Evolutionary conservation across 2,329 filamentous ascomycete species (phyloP), one percentile per base, ranked within the genome.

Genomic region (Eutypella sp.): DNA sequence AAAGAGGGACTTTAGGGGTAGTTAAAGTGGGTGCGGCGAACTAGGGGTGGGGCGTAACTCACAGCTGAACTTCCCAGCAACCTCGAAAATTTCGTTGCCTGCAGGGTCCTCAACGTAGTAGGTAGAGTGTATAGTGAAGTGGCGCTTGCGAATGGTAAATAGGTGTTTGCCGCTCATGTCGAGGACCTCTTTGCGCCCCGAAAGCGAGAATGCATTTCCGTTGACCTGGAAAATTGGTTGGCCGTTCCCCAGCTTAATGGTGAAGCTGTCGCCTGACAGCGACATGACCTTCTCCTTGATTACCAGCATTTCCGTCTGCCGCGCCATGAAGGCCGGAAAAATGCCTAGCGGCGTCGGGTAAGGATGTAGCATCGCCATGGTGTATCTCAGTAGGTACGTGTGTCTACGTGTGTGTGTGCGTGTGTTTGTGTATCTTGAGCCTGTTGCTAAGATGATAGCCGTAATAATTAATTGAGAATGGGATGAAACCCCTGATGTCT

Each of bases 241-340:
- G 19, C 79, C 79, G 47, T 72, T 74, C 38, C 71, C 64, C 5
- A 76, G 72, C 44, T 73, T 75, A 62, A 87, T 76, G 51, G 78
- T 76, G 65, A 85, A 87, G 61, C 73, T 79, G 65, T 86, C 81
- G 47, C 81, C 80, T 1, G 74, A 74, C 8, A 84, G 65, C 3
- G 81, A 84, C 47, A 82, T 60, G 16, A 84, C 69, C 54, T 80
- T 81, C 57, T 86, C 81, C 54, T 75, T 78, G 41, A 87, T 67
- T 2, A 79, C 59, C 6, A 87, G 64, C 2, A 74, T 79, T 56
- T 74, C 69, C 5, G 60, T 56, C 25, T 68, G 61, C 1, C 48
- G 58, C 3, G 68, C 64, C 22, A 72, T 59, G 49, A 68, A 62
- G 8, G 62, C 60, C 44, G 61, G 53, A 51, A 73, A 70, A 43